Conservation (phyloP, 106 monocot species). For the Acanthochlamys bracteata region DNA sequence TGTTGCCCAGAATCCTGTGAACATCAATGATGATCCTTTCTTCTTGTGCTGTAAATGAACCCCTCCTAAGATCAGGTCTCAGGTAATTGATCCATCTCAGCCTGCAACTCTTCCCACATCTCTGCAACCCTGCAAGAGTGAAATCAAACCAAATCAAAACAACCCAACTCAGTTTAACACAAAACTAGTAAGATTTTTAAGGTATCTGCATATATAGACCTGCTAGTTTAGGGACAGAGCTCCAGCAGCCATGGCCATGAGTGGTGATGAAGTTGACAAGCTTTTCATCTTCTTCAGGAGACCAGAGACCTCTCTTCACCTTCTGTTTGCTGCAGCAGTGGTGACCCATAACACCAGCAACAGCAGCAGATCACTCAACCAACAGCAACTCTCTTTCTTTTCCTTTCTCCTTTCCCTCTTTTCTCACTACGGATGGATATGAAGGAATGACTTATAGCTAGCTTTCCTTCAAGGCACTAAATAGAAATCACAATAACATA, state of each 20-base stretch:
- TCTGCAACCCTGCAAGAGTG: constrained; percentile 42
- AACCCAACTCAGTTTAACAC: not conserved
- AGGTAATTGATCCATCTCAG: constrained; percentile 75
- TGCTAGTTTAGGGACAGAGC: constrained; percentile 61
- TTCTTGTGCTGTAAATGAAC: constrained; percentile 52
- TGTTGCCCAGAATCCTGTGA: constrained; percentile 73
- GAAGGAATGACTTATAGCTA: not conserved
- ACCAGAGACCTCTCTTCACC: constrained; percentile 71
- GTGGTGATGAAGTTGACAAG: constrained; percentile 45
- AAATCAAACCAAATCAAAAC: not conserved
- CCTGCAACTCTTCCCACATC: constrained; percentile 78
- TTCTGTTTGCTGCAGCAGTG: constrained; percentile 84
- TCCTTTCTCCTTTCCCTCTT: not conserved
- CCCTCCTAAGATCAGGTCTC: constrained; percentile 66
- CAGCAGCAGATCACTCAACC: not conserved
- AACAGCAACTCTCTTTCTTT: not conserved
- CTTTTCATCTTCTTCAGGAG: constrained; percentile 60
- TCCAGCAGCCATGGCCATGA: constrained; percentile 76
- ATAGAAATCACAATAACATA: not conserved
- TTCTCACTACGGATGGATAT: no score
- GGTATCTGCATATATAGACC: constrained; percentile 6
- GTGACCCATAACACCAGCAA: constrained; percentile 44
- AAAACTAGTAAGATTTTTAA: not conserved
- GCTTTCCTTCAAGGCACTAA: not conserved
- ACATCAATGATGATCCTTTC: constrained; percentile 73